Base-by-base conservation (phyloP, 768 basidiomycete genomes). In the Suillus tomentosus region DNA sequence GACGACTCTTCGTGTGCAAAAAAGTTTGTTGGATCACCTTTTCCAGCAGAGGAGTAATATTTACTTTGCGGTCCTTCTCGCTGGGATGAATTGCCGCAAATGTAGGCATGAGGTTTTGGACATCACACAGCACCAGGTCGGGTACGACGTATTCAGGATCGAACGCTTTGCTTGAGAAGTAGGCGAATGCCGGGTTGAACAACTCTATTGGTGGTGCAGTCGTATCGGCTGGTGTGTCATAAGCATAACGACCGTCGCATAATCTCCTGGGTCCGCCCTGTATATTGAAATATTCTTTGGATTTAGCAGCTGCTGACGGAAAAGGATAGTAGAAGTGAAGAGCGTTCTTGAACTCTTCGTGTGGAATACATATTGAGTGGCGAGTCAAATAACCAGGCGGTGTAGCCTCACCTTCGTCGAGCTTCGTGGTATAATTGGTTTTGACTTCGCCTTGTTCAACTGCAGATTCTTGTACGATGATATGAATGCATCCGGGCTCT, bases 1-100 rank as follows among this genome's bases (percentile, higher is more conserved):
- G 55, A n/a, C 8, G 0, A 15, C 53, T 56, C 0, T 0, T 4
- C 3, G 17, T 2, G 3, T 2, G 0, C 1, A 3, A 22, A 1
- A 72, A 27, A 24, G 39, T 37, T 5, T 9, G 8, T 4, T 14
- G 0, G 40, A 71, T 27, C 11, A 34, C 14, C 55, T 50, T 65
- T 36, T n/a, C 19, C 62, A 68, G 42, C 34, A 48, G 9, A 43
- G 3, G 42, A 31, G 45, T 14, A 34, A 71, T 1, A 9, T 43
- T 22, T 3, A 8, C 0, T 40, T n/a, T 22, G 3, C 55, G 48
- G 36, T 3, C 31, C 0, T 24, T 13, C 58, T 73, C 66, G 1
- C 10, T 61, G 3, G 9, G 0, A 10, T 71, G 13, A 40, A 76
- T 71, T 4, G 14, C 17, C 13, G 71, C 64, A 14, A 70, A 69